Evolutionary conservation across 2,329 filamentous ascomycete genomes (phyloP), one percentile per base, ranked within the genome.

Genomic region (Monilinia fructicola): DNA sequence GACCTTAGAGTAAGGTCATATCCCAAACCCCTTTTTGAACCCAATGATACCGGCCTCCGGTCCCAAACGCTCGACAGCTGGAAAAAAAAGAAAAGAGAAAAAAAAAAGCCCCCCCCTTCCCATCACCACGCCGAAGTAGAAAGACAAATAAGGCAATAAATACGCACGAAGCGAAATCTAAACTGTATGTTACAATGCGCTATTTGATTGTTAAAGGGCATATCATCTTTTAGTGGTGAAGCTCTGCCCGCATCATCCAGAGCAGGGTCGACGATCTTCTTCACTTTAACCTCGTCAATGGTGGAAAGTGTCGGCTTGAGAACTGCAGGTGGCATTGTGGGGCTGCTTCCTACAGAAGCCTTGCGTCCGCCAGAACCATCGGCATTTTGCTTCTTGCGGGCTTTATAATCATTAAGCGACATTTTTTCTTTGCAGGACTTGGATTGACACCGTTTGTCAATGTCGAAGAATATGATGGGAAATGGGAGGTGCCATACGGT

Each of bases 351-450:
- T 18, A 68, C 58, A 6, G 70, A 62, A 56, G 69, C 28, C 64
- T 73, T 75, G 10, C 66, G 68, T 4, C 64, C 60, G 40, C 54
- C 67, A 4, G 67, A 63, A 16, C 71, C 64, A 53, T 75, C 71
- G 10, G 68, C 65, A 40, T 69, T 73, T 68, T 80, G 81, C 38
- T 77, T 80, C 72, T 74, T 81, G 3, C 81, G 81, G 3, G 81
- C 81, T 73, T 86, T 87, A 72, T 90, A 90, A 73, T 89, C 87
- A 72, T 86, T 89, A 2, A 89, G 76, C 69, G 85, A 89, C 48
- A 90, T 78, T 76, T 89, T 80, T 90, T 89, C 65, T 74, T 75
- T 42, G 86, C 79, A 2, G 87, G 87, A 69, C 85, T 88, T 3
- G 80, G 80, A 7, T 75, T 75, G 11, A 79, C 71, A 18, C 82